phyloP scores from a whole-genome alignment of 495 filamentous ascomycete species.

The Talaromyces thailandensis region DNA sequence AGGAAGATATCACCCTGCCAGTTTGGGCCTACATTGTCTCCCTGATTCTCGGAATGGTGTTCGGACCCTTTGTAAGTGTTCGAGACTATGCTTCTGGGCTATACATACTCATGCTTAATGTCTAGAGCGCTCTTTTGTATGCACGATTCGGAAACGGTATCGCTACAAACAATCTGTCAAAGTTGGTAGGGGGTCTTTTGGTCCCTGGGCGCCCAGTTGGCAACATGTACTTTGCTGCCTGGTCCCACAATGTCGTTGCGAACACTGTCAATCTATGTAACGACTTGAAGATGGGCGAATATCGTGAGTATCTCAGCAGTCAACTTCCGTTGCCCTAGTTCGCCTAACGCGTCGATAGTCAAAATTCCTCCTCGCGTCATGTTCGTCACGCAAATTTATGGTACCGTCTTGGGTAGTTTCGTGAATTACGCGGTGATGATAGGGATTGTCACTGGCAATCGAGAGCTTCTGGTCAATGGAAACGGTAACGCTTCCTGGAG shows the following conservation, averaged over 20 bases:
- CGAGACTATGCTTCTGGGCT: no score
- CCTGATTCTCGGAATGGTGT: slow-evolving; percentile 18
- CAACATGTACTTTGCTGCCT: slow-evolving; percentile 22
- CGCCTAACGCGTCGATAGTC: slow-evolving; percentile 11
- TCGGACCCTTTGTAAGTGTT: slow-evolving; percentile 24
- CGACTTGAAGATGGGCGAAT: slow-evolving; percentile 30
- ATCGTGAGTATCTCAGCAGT: slow-evolving; percentile 14
- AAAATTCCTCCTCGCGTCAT: slow-evolving; percentile 36
- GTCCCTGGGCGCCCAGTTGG: slow-evolving; percentile 35
- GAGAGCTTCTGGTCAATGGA: slow-evolving; percentile 21
- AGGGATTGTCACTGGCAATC: slow-evolving; percentile 28
- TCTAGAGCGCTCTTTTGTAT: slow-evolving; percentile 23
- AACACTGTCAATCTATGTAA: slow-evolving; percentile 27
- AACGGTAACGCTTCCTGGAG: slow-evolving; percentile 40
- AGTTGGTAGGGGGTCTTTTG: slow-evolving; percentile 27
- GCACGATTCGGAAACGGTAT: slow-evolving; percentile 27
- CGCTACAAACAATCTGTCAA: slow-evolving; percentile 30
- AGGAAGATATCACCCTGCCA: slow-evolving; percentile 41
- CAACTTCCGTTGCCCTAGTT: background rate
- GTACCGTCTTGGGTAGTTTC: slow-evolving; percentile 29
- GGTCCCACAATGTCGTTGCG: slow-evolving; percentile 25
- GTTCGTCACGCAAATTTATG: slow-evolving; percentile 31
- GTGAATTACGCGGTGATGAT: slow-evolving; percentile 37
- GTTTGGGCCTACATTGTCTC: slow-evolving; percentile 48
- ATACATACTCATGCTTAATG: background rate